Base-by-base conservation (phyloP, 352 stramenopile genomes). In the Peronospora tabacina region DNA sequence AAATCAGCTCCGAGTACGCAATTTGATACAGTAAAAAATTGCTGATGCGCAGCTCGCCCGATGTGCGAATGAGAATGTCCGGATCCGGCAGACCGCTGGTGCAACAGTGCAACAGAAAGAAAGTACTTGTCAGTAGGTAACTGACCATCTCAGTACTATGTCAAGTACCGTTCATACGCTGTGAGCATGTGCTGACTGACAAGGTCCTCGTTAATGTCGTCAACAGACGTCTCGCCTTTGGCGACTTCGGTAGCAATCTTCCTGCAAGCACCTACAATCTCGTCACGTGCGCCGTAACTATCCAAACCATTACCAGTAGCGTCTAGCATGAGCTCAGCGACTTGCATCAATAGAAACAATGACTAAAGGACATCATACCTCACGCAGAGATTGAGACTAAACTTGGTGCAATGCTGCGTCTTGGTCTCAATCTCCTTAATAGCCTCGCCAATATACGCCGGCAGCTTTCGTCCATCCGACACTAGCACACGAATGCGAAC, bases 1-100 rank as follows among this genome's bases (percentile, higher is more conserved):
- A 96, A 55, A 95, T 93, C 11, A 98, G 65, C 69, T 98, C 94
- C 35, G 91, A 68, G 75, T 98, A 98, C 22, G 93, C 93, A 37
- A 87, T 80, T 63, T 98, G 91, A 74, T 85, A 98, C 7, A 98
- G 65, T 38, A 98, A 58, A 61, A 98, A 98, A 66, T 98, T 98
- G 65, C 85, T 97, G 37, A 98, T 75, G 38, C 95, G 87, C 44
- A 82, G 62, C 63, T 98, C 95, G 12, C 95, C 95, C 32, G 89
- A 96, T 9, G 95, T 98, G 19, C 95, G 86, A 42, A 98, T 83
- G 16, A 98, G 68, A 16, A 98, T 65, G 55, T 98, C 95, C 5
- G 94, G 93, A 58, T 97, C 86, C 8, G 85, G 87, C 22, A 97
- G 51, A 3, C 66, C 66, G 2, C 89, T 97, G 36, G 37, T 7